These are phyloP conservation scores for Diphasiastrum complanatum DNA, from an alignment of 83 land plant genomes.

Conservation along the genomic window DNA sequence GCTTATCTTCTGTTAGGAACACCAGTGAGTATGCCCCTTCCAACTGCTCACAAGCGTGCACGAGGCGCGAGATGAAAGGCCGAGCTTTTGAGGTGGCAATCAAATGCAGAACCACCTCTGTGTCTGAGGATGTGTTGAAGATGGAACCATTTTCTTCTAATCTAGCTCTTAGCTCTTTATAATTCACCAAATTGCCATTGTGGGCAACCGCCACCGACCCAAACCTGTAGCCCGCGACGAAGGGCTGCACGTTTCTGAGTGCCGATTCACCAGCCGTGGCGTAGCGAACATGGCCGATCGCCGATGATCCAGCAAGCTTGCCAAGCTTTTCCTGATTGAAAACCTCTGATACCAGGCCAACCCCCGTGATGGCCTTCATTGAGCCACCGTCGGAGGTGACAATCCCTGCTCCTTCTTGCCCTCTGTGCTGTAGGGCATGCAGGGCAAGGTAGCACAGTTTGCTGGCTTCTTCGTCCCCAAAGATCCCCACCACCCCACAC, in stretches of 20 bases:
- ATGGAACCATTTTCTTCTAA: slow-evolving; percentile 81
- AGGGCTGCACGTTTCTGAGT: slow-evolving; percentile 82
- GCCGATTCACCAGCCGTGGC: slow-evolving; percentile 79
- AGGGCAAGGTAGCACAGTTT: slow-evolving; percentile 63
- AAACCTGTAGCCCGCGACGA: slow-evolving; percentile 77
- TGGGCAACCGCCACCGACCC: slow-evolving; percentile 90
- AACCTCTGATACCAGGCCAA: slow-evolving; percentile 85
- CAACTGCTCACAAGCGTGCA: slow-evolving; percentile 69
- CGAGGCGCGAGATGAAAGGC: slow-evolving; percentile 61
- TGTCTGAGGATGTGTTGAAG: slow-evolving; percentile 84
- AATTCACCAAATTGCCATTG: slow-evolving; percentile 89
- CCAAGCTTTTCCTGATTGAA: slow-evolving; percentile 49
- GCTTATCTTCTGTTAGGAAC: slow-evolving; percentile 68
- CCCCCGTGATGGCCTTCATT: slow-evolving; percentile 52
- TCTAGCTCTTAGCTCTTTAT: slow-evolving; percentile 38
- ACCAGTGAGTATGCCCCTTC: slow-evolving; percentile 88
- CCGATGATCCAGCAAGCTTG: slow-evolving; percentile 45
- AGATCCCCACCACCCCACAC: slow-evolving; percentile 87
- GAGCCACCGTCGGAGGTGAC: slow-evolving; percentile 39
- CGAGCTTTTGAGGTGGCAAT: slow-evolving; percentile 67
- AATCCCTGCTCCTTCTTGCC: slow-evolving; percentile 93
- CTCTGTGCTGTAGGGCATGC: slow-evolving; percentile 85
- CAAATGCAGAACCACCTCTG: slow-evolving; percentile 86
- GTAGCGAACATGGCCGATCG: slow-evolving; percentile 88
- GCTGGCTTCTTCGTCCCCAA: slow-evolving; percentile 78